These are phyloP conservation scores for Vitis hybrid DNA, from an alignment of 177 flowering plant genomes.

Conservation along the genomic window DNA sequence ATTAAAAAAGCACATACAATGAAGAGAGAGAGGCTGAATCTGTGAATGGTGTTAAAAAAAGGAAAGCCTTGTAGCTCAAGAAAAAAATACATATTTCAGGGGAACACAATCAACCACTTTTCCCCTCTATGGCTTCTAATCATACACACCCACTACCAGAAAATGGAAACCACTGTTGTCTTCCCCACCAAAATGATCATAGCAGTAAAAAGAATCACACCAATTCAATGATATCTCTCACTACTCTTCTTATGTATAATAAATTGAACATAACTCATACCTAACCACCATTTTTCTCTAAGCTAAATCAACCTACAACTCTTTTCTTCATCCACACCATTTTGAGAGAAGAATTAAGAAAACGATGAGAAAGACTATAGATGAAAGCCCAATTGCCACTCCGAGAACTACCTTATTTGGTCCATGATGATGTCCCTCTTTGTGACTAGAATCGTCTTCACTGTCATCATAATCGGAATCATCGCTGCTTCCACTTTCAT, in stretches of 20 bases:
- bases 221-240: conserved; percentile 15
- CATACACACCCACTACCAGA: conserved; percentile 2
- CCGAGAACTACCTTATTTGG: conserved; percentile 93
- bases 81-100: conserved; percentile 6
- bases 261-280: conserved; percentile 17
- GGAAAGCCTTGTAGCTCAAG: conserved; percentile 13
- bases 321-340: conserved; percentile 54
- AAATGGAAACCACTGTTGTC: conserved; percentile 17
- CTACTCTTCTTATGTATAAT: conserved; percentile 2
- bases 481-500: conserved; percentile 16
- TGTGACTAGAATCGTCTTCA: conserved; percentile 20
- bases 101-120: neutral
- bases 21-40: neutral
- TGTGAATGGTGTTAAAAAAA: neutral
- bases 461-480: conserved; percentile 29
- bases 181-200: conserved; percentile 13
- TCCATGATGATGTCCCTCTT: conserved; percentile 49
- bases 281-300: conserved; percentile 12
- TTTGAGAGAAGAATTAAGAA: conserved; percentile 73
- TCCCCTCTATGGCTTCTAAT: neutral
- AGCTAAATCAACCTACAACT: conserved; percentile 1
- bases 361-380: conserved; percentile 77
- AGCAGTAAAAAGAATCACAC: conserved; percentile 22
- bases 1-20: neutral
- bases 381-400: conserved; percentile 84